phyloP scores from a whole-genome alignment of 2,329 filamentous ascomycete genomes.

The Alternaria longipes region DNA sequence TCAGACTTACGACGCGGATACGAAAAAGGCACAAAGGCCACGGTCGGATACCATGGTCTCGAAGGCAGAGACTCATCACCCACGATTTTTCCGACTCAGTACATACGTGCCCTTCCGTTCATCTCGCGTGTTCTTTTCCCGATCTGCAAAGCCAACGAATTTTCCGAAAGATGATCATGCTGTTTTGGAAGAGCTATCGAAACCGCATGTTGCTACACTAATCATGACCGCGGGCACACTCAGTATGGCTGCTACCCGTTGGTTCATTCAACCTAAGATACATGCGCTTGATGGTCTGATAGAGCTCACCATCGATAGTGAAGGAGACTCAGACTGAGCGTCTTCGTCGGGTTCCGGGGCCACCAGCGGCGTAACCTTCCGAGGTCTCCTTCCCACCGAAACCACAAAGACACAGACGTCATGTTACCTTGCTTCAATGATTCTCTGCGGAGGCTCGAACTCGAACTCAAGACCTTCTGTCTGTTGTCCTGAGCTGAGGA shows the following conservation, averaged over 20 bases:
- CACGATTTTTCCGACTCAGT: slow-evolving; percentile 47
- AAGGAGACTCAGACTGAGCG: neutral
- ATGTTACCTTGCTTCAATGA: neutral
- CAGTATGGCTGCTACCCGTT: slow-evolving; percentile 42
- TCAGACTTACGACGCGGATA: slow-evolving; percentile 3
- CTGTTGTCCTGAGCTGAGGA: neutral
- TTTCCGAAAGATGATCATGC: slow-evolving; percentile 35
- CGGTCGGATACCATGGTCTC: slow-evolving; percentile 28
- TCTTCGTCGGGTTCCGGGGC: neutral
- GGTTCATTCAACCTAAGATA: slow-evolving; percentile 27
- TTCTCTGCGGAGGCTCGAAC: neutral
- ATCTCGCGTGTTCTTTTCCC: slow-evolving; percentile 47
- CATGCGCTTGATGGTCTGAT: slow-evolving; percentile 19
- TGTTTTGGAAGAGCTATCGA: slow-evolving; percentile 42
- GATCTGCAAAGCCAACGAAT: slow-evolving; percentile 28
- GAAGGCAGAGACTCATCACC: slow-evolving; percentile 28
- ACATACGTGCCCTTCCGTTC: slow-evolving; percentile 43
- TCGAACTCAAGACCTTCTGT: neutral
- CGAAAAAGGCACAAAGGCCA: slow-evolving; percentile 29
- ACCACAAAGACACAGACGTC: neutral
- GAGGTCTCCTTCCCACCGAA: neutral
- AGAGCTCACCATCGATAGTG: slow-evolving; percentile 30
- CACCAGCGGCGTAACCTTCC: neutral
- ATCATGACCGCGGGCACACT: slow-evolving; percentile 48
- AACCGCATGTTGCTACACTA: slow-evolving; percentile 42